Percentiles rank a stretch among this genome's conserved stretches.
Evolutionary conservation across 164 flowering plant species (phyloP).

Genomic region (Stephania yunnanensis): DNA sequence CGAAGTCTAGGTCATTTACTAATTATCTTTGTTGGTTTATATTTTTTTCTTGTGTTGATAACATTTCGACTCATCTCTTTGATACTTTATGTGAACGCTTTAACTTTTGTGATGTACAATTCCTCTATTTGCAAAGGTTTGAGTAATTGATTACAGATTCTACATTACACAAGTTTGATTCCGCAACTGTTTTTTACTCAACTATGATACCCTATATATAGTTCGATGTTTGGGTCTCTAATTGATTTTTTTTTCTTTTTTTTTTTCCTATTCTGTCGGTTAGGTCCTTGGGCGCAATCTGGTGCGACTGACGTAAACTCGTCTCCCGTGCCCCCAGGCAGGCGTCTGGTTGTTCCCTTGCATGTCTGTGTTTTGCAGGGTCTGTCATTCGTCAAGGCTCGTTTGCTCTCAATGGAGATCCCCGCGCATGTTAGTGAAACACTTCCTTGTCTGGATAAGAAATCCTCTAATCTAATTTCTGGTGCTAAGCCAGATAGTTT

Average conservation of each 20-base stretch:
- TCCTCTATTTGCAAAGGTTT: background rate
- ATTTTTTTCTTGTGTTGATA: background rate
- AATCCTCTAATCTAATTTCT: conserved; percentile 21
- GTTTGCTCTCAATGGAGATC: conserved; percentile 94
- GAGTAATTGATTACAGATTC: background rate
- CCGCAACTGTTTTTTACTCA: background rate
- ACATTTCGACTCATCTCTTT: background rate
- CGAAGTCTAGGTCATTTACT: too few relatives aligned
- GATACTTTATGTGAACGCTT: background rate
- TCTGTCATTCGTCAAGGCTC: conserved; percentile 86
- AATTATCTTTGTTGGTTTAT: background rate
- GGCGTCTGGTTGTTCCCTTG: conserved; percentile 86
- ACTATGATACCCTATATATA: background rate
- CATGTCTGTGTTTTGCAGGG: conserved; percentile 90
- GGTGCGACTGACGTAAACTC: conserved; percentile 32
- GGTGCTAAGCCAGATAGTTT: conserved; percentile 46
- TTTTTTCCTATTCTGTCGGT: conserved; percentile 19
- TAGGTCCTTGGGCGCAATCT: conserved; percentile 51
- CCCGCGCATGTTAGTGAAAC: conserved; percentile 84
- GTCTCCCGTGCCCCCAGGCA: conserved; percentile 65
- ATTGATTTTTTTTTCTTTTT: conserved; percentile 13
- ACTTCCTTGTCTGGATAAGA: conserved; percentile 35
- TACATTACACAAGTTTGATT: background rate
- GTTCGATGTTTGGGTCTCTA: background rate
- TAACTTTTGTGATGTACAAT: background rate